These are phyloP conservation scores for Torulaspora quercuum DNA, from an alignment of 805 yeast species.

Conservation along the genomic window DNA sequence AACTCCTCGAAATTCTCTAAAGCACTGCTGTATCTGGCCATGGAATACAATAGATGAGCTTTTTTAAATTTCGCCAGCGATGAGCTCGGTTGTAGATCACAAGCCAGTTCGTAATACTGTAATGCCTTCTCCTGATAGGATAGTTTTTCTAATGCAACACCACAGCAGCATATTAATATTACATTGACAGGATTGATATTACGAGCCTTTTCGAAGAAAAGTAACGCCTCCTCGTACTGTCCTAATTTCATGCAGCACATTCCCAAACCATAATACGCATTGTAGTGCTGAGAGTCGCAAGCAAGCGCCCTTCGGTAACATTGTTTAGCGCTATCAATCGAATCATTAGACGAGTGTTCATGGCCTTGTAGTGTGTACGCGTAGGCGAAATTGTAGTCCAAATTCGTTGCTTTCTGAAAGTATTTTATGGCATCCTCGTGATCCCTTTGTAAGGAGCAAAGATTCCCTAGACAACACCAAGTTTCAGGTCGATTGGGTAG, in stretches of 20 bases:
- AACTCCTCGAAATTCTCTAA: constrained; percentile 69
- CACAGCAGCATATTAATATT: constrained; percentile 86
- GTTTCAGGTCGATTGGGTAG: constrained; percentile 70
- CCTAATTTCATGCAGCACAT: constrained; percentile 89
- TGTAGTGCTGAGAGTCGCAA: constrained; percentile 79
- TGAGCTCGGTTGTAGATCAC: constrained; percentile 76
- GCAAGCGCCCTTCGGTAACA: constrained; percentile 76
- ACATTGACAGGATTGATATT: constrained; percentile 87
- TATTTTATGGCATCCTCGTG: constrained; percentile 87
- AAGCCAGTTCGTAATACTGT: constrained; percentile 77
- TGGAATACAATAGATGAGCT: constrained; percentile 72
- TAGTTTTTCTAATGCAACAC: constrained; percentile 82
- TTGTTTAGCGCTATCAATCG: constrained; percentile 82
- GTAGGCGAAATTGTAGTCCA: constrained; percentile 71
- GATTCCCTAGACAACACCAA: constrained; percentile 90
- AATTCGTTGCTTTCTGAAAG: constrained; percentile 70
- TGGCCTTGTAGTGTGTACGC: constrained; percentile 94
- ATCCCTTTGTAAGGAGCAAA: constrained; percentile 77
- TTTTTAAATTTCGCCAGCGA: constrained; percentile 85
- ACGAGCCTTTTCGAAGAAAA: constrained; percentile 82
- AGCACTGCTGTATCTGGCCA: constrained; percentile 71
- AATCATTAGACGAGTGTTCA: constrained; percentile 83
- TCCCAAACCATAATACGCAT: constrained; percentile 94
- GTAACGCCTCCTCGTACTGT: constrained; percentile 75
- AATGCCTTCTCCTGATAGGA: constrained; percentile 69